A percentile compares a stretch with the other conserved stretches of the same genome.
phyloP scores from a whole-genome alignment of 1,284 basidiomycete genomes.

The Stygiomarasmius scandens region DNA sequence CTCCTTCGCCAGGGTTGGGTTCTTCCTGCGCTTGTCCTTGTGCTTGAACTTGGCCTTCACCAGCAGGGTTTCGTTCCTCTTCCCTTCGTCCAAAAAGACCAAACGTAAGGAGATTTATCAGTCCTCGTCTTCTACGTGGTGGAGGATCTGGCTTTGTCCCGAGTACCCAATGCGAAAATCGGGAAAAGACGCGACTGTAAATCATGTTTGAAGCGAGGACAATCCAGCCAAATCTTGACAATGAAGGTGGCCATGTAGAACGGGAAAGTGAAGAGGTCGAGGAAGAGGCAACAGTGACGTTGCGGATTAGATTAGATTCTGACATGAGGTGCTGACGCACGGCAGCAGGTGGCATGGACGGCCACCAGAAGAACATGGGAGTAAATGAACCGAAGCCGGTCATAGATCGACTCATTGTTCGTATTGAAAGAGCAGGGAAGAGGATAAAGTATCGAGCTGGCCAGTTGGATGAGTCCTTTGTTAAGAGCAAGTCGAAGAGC shows the following conservation, averaged over 20 bases:
- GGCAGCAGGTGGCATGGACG: constrained; percentile 8
- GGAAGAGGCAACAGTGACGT: neutral
- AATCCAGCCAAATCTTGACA: constrained; percentile 6
- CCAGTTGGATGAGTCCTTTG: constrained; percentile 13
- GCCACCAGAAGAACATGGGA: constrained; percentile 14
- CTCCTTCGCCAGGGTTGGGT: neutral
- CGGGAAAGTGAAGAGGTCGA: neutral
- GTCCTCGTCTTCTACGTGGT: neutral
- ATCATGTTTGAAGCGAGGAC: constrained; percentile 2
- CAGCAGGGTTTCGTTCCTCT: neutral
- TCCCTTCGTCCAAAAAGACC: neutral
- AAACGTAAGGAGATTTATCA: neutral
- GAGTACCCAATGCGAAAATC: constrained; percentile 12
- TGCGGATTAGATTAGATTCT: constrained; percentile 7
- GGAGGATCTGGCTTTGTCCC: constrained; percentile 6
- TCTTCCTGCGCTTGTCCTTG: constrained; percentile 4
- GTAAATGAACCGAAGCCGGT: neutral
- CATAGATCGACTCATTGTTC: neutral
- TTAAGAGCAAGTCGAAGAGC: constrained; percentile 13
- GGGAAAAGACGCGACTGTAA: constrained; percentile 7
- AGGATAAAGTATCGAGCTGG: constrained; percentile 6
- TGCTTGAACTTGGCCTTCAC: neutral
- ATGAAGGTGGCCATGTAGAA: neutral
- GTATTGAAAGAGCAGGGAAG: neutral
- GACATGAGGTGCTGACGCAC: constrained; percentile 3